Evolutionary conservation across 441 rosid genomes (phyloP).

Genomic region (Eruca vesicaria): DNA sequence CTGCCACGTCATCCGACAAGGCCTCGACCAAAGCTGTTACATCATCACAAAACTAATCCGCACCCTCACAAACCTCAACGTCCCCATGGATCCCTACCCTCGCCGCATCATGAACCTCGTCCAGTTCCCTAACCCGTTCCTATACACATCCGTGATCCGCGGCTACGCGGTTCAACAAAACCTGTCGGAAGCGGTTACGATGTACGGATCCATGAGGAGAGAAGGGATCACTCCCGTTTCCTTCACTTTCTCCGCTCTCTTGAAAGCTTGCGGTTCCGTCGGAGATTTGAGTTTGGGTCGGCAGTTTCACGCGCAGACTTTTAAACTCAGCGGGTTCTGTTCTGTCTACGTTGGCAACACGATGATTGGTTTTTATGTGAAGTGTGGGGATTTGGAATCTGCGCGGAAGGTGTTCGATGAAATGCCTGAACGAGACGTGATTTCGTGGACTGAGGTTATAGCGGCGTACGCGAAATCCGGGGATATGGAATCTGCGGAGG

Average conservation of each 20-base stretch:
- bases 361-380: slow-evolving; percentile 60
- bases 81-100: slow-evolving; percentile 55
- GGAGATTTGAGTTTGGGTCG: slow-evolving; percentile 52
- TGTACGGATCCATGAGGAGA: slow-evolving; percentile 55
- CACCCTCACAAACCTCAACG: slow-evolving; percentile 44
- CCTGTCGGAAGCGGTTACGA: slow-evolving; percentile 35
- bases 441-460: slow-evolving; percentile 74
- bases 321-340: slow-evolving; percentile 61
- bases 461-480: slow-evolving; percentile 55
- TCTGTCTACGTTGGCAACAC: slow-evolving; percentile 61
- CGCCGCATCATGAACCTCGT: slow-evolving; percentile 56
- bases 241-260: slow-evolving; percentile 75
- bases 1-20: slow-evolving; percentile 43
- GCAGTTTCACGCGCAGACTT: slow-evolving; percentile 74
- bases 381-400: slow-evolving; percentile 48
- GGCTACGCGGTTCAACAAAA: slow-evolving; percentile 50
- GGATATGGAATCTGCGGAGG: slow-evolving; percentile 55
- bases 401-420: slow-evolving; percentile 69
- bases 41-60: slow-evolving; percentile 73
- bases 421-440: slow-evolving; percentile 61
- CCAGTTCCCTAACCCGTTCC: slow-evolving; percentile 57
- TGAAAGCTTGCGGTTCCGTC: slow-evolving; percentile 54
- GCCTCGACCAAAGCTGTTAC: slow-evolving; percentile 58
- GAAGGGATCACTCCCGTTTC: slow-evolving; percentile 56
- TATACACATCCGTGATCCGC: slow-evolving; percentile 77